Base-by-base conservation (phyloP, 2,329 filamentous ascomycete species). In the Leptographium galeiforme region DNA sequence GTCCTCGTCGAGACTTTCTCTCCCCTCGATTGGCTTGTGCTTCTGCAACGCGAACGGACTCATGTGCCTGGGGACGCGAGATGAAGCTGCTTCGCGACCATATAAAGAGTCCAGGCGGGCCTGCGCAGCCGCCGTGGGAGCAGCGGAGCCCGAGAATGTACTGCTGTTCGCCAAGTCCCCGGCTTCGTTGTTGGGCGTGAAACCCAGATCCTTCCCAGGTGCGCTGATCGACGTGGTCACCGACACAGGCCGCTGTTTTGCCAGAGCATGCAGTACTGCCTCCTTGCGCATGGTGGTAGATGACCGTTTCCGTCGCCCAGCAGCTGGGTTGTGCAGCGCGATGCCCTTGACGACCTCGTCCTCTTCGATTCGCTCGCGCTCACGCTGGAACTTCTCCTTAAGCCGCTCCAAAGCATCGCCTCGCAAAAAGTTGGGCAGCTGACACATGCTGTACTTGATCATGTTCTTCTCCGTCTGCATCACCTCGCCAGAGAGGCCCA, bases 311-410 rank as follows among this genome's bases (percentile, higher is more conserved):
- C 84, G 79, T 47, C 82, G 79, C 50, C 79, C 77, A 12, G 73
- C 69, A 65, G 77, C 65, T 62, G 82, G 79, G 61, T 97, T 98
- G 65, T 98, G 93, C 41, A 98, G 73, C 6, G 94, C 93, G 60
- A 98, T 97, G 0, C 93, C 94, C 68, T 97, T 97, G 58, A 81
- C 83, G 18, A 84, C 80, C 56, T 96, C 89, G 61, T 93, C 88
- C 2, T 81, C 78, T 2, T 84, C 85, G 19, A 89, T 80, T 11
- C 89, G 81, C 62, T 96, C 89, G 59, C 85, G 79, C 63, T 98
- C 93, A 16, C 82, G 79, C 39, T 77, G 79, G 62, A 98, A 98
- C 63, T 97, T 98, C 59, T 95, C 88, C 64, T 97, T 97, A 19
- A 98, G 70, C 19, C 91, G 77, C 57, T 86, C 81, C 40, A 98